phyloP scores from a whole-genome alignment of 108 stramenopile genomes.

The Chaetoceros muelleri region DNA sequence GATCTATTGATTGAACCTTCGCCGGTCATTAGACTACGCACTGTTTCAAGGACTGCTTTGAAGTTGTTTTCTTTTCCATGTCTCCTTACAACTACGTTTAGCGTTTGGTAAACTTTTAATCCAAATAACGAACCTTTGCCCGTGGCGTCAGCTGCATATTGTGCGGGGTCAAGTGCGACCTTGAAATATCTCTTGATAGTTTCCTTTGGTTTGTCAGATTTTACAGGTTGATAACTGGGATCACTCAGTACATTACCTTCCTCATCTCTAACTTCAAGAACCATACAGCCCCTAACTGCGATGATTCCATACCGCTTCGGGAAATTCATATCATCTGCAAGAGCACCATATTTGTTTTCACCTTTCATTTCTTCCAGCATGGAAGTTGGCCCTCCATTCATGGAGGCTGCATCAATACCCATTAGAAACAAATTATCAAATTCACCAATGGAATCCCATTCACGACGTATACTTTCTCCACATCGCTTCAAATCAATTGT shows the following conservation, averaged over 20 bases:
- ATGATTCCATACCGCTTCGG: constrained; percentile 56
- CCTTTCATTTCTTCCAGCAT: constrained; percentile 54
- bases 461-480: constrained; percentile 58
- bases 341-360: background rate
- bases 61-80: constrained; percentile 92
- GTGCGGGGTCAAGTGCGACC: constrained; percentile 80
- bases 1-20: constrained; percentile 68
- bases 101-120: constrained; percentile 45
- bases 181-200: constrained; percentile 52
- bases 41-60: constrained; percentile 88
- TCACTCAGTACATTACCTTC: constrained; percentile 77
- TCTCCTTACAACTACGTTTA: constrained; percentile 87
- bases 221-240: constrained; percentile 30
- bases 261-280: constrained; percentile 77
- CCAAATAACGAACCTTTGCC: constrained; percentile 39
- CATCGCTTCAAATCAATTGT: constrained; percentile 70
- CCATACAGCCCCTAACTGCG: constrained; percentile 76
- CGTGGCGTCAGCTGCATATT: constrained; percentile 57
- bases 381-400: constrained; percentile 39
- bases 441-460: constrained; percentile 91
- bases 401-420: constrained; percentile 58
- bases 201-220: constrained; percentile 10
- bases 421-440: constrained; percentile 89
- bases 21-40: constrained; percentile 69
- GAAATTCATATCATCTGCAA: constrained; percentile 47